Conservation (phyloP, 2,329 filamentous ascomycete species). For the Talaromyces pinophilus region DNA sequence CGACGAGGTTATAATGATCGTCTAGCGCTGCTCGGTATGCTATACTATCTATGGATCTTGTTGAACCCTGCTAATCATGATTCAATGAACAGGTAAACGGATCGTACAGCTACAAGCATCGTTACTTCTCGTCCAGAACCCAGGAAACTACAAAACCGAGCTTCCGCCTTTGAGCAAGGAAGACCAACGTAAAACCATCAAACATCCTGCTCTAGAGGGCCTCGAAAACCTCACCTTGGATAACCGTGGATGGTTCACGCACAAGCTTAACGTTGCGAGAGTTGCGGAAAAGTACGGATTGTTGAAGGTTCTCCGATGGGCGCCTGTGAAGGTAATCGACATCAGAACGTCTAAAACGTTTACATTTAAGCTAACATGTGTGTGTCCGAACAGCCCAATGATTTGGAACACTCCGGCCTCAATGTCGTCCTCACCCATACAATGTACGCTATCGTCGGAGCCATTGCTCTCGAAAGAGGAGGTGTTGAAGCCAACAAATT, state of each 20-base stretch:
- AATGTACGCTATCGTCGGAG: conserved; percentile 83
- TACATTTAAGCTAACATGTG: conserved; percentile 6
- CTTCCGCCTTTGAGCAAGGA: conserved; percentile 45
- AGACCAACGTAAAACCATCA: conserved; percentile 64
- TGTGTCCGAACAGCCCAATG: conserved; percentile 54
- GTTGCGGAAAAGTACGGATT: conserved; percentile 73
- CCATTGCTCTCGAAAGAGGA: conserved; percentile 84
- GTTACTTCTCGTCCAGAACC: conserved; percentile 58
- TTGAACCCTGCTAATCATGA: background rate
- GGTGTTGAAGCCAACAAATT: conserved; percentile 73
- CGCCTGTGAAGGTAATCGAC: conserved; percentile 69
- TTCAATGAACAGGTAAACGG: conserved; percentile 55
- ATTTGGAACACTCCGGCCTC: conserved; percentile 71
- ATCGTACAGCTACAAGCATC: conserved; percentile 66
- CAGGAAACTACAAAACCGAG: conserved; percentile 38
- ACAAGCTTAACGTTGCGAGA: conserved; percentile 64
- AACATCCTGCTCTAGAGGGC: conserved; percentile 69
- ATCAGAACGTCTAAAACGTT: too few relatives aligned
- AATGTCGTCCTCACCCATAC: conserved; percentile 74
- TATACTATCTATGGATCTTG: background rate
- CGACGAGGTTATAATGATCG: conserved; percentile 92
- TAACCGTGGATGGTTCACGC: conserved; percentile 63
- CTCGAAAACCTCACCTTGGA: conserved; percentile 68
- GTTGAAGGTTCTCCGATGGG: conserved; percentile 79
- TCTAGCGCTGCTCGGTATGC: conserved; percentile 79